Evolutionary conservation across 352 stramenopile species (phyloP).

Genomic region (Pythium rishiriense): DNA sequence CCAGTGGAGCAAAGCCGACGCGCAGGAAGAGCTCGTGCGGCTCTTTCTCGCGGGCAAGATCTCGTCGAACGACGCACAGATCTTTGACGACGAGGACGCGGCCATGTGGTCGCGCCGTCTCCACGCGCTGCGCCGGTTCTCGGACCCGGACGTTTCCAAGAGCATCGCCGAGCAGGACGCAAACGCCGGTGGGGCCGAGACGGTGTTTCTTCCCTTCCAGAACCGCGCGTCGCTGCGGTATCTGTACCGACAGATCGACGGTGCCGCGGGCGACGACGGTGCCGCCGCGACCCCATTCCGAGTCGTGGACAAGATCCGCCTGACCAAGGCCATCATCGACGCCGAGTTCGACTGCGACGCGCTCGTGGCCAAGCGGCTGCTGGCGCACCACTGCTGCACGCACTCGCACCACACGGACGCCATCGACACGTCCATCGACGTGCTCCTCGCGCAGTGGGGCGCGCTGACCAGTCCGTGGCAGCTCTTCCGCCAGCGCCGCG

Average conservation of each 20-base stretch:
- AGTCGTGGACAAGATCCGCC: constrained; percentile 71
- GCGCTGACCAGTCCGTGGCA: constrained; percentile 32
- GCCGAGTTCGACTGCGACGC: constrained; percentile 72
- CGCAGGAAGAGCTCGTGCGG: constrained; percentile 67
- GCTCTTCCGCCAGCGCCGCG: constrained; percentile 24
- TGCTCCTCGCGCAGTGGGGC: constrained; percentile 57
- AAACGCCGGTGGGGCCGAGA: not conserved
- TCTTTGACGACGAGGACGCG: constrained; percentile 56
- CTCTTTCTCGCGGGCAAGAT: constrained; percentile 73
- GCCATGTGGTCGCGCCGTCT: constrained; percentile 72
- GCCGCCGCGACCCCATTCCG: constrained; percentile 52
- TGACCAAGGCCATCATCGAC: constrained; percentile 73
- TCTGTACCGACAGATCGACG: constrained; percentile 70
- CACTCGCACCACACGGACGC: constrained; percentile 60
- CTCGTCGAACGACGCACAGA: constrained; percentile 51
- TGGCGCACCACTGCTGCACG: constrained; percentile 54
- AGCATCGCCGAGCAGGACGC: constrained; percentile 17
- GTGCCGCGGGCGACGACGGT: constrained; percentile 21
- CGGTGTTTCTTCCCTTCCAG: constrained; percentile 50
- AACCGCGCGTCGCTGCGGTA: constrained; percentile 57
- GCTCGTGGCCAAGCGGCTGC: constrained; percentile 46
- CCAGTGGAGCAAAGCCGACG: constrained; percentile 39
- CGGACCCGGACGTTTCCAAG: constrained; percentile 30
- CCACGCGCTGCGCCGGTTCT: constrained; percentile 46
- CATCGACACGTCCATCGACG: constrained; percentile 70